A percentile compares a stretch with the other conserved stretches of the same genome.
Conservation (phyloP, 1,284 basidiomycete species). For the Cryptococcus floricola region DNA sequence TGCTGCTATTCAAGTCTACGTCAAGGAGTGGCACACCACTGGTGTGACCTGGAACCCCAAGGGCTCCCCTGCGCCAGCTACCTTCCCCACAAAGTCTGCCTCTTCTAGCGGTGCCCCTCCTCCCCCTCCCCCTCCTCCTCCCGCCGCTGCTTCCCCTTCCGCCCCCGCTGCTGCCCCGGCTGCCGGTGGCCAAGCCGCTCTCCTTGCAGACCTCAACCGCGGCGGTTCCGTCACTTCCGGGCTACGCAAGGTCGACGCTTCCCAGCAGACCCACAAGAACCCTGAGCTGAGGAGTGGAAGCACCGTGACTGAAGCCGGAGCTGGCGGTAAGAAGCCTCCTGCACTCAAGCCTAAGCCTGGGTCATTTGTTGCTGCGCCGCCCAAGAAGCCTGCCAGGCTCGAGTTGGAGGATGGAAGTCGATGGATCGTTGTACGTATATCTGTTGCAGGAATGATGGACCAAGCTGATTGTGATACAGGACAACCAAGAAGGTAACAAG, state of each 20-base stretch:
- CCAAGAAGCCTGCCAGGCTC: slow-evolving; percentile 91
- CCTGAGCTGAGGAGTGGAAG: slow-evolving; percentile 70
- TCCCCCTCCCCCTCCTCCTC: slow-evolving; percentile 59
- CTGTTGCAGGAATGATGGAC: neutral
- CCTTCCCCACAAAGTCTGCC: slow-evolving; percentile 49
- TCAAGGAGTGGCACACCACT: slow-evolving; percentile 81
- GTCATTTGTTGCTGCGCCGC: slow-evolving; percentile 51
- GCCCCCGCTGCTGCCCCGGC: slow-evolving; percentile 46
- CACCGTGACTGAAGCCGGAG: slow-evolving; percentile 56
- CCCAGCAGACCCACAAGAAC: slow-evolving; percentile 99
- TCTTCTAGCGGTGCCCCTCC: slow-evolving; percentile 45
- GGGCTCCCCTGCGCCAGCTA: slow-evolving; percentile 63
- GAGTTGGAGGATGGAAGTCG: slow-evolving; percentile 81
- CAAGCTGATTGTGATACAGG: slow-evolving; percentile 54
- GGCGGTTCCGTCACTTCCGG: slow-evolving; percentile 87
- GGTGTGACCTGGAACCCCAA: slow-evolving; percentile 87
- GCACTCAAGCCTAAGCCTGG: slow-evolving; percentile 66
- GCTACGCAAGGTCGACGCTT: slow-evolving; percentile 88
- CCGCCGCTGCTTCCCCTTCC: slow-evolving; percentile 53
- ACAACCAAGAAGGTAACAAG: slow-evolving; percentile 84
- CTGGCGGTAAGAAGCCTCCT: slow-evolving; percentile 37
- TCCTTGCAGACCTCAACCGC: slow-evolving; percentile 90
- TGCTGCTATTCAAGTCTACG: slow-evolving; percentile 76
- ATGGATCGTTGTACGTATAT: slow-evolving; percentile 80
- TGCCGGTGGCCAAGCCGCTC: slow-evolving; percentile 66